phyloP scores from a whole-genome alignment of 306 rosid genomes.

The Cucurbita pepo region DNA sequence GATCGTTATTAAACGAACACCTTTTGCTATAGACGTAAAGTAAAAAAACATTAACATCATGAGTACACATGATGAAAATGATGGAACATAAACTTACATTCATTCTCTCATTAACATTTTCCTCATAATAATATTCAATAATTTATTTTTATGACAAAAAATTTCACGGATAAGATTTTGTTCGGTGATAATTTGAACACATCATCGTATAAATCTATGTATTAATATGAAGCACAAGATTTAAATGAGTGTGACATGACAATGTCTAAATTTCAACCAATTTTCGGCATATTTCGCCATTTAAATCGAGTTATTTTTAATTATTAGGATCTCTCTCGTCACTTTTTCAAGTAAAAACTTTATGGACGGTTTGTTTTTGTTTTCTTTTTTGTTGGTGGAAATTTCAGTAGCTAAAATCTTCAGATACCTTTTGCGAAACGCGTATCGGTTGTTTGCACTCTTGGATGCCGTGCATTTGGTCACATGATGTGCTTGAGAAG shows the following conservation, averaged over 20 bases:
- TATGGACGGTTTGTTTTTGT: too few relatives aligned
- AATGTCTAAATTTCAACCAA: too few relatives aligned
- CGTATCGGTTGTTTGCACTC: too few relatives aligned
- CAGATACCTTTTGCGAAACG: too few relatives aligned
- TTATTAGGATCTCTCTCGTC: too few relatives aligned
- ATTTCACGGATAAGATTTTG: neutral
- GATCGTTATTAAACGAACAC: neutral
- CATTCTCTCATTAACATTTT: neutral
- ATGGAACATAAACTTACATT: neutral
- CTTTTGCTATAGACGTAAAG: neutral
- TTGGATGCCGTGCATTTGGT: too few relatives aligned
- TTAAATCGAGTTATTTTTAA: too few relatives aligned
- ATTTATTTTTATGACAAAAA: neutral
- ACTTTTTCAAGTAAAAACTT: too few relatives aligned
- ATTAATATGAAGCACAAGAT: neutral
- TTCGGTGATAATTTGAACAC: neutral
- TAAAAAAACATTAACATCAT: neutral
- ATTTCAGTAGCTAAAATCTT: too few relatives aligned
- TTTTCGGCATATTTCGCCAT: too few relatives aligned
- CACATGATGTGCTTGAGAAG: too few relatives aligned
- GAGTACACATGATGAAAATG: neutral
- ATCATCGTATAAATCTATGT: neutral
- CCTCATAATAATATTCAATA: neutral
- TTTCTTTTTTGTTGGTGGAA: too few relatives aligned
- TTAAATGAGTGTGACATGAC: neutral